These are phyloP conservation scores for Penicillium italicum DNA, from an alignment of 2,329 filamentous ascomycete genomes.

Conservation along the genomic window DNA sequence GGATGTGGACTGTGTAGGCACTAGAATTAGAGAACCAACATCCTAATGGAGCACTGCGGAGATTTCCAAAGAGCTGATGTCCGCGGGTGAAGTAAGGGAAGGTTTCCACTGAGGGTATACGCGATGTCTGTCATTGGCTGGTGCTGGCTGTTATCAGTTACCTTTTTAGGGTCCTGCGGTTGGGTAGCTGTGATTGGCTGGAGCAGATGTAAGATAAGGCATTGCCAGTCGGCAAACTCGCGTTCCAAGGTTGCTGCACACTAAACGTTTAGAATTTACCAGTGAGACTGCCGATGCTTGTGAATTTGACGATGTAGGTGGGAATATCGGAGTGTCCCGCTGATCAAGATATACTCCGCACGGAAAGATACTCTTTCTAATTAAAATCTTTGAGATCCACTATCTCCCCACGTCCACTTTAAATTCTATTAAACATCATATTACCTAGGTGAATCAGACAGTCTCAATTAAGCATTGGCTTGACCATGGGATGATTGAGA, in stretches of 20 bases:
- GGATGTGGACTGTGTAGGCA: background rate
- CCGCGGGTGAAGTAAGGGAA: background rate
- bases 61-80: background rate
- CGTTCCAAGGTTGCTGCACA: too few species aligned
- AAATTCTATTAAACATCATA: background rate
- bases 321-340: background rate
- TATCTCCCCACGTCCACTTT: background rate
- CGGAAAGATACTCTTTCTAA: background rate
- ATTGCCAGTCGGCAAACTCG: background rate
- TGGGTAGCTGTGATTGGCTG: slow-evolving; percentile 7
- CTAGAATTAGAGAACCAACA: background rate
- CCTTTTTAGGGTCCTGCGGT: background rate
- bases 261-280: background rate
- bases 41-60: too few species aligned
- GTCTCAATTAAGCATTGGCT: background rate
- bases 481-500: too few species aligned
- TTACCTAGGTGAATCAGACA: background rate
- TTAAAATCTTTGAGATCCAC: background rate
- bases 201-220: slow-evolving; percentile 1
- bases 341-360: background rate
- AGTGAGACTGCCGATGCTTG: background rate
- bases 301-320: background rate
- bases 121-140: background rate
- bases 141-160: slow-evolving; percentile 4
- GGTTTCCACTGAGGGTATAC: background rate